Evolutionary conservation across 2,329 filamentous ascomycete genomes (phyloP).

Genomic region (Ophiostoma angusticollis): DNA sequence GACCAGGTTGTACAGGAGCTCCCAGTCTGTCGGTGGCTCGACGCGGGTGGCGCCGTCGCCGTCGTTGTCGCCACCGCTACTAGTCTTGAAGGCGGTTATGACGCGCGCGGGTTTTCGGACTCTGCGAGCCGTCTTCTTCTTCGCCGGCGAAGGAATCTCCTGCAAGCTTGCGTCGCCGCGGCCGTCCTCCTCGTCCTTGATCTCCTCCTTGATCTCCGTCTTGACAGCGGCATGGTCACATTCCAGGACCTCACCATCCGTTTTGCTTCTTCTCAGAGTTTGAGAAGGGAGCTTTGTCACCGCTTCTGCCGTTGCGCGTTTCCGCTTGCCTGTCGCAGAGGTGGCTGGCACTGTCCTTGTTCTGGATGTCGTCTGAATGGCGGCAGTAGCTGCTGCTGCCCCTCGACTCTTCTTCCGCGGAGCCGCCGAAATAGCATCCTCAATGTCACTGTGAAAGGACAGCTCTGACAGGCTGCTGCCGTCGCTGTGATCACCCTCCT

Average conservation of each 20-base stretch:
- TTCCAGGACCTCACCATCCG: too few species aligned
- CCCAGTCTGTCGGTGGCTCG: conserved; percentile 67
- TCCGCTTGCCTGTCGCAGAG: conserved; percentile 19
- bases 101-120: conserved; percentile 17
- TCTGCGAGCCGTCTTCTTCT: conserved; percentile 27
- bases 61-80: background rate
- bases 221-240: conserved; percentile 11
- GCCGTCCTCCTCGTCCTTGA: conserved; percentile 8
- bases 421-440: conserved; percentile 20
- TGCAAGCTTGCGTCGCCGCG: background rate
- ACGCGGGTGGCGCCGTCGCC: conserved; percentile 15
- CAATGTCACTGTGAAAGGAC: conserved; percentile 20
- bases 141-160: background rate
- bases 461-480: conserved; percentile 12
- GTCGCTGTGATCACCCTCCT: conserved; percentile 3
- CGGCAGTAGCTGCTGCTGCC: conserved; percentile 2
- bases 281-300: conserved; percentile 20
- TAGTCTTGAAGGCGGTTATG: conserved; percentile 3
- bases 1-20: conserved; percentile 64
- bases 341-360: background rate
- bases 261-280: conserved; percentile 9
- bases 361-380: background rate
- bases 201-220: conserved; percentile 9
- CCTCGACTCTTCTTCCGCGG: conserved; percentile 1
- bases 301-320: conserved; percentile 17